Percentiles rank a stretch among this genome's conserved stretches.
Evolutionary conservation across 1,139 yeast genomes (phyloP).

Genomic region (Yamadazyma spencermartinsiae): DNA sequence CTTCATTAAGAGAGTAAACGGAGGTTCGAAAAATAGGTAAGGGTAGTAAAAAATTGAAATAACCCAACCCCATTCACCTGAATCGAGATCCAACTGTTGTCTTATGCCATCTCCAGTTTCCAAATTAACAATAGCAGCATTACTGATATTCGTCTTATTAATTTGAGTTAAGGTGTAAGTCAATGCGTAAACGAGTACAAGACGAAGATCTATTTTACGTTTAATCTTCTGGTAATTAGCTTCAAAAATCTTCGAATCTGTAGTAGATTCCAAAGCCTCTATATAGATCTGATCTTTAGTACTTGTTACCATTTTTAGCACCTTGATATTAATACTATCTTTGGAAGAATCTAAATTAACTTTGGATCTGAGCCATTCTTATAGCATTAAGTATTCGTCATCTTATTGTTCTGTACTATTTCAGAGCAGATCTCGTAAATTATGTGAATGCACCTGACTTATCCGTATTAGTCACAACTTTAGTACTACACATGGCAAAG

Average conservation of each 20-base stretch:
- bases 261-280: neutral
- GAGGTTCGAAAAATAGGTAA: slow-evolving; percentile 11
- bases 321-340: slow-evolving; percentile 1
- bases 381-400: neutral
- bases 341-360: too few relatives aligned
- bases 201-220: slow-evolving; percentile 14
- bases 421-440: too few relatives aligned
- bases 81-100: slow-evolving; percentile 12
- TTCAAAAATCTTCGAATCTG: neutral
- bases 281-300: neutral
- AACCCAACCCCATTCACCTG: slow-evolving; percentile 20
- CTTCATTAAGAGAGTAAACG: slow-evolving; percentile 11
- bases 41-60: slow-evolving; percentile 16
- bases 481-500: too few relatives aligned
- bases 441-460: neutral
- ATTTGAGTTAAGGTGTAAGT: slow-evolving; percentile 16
- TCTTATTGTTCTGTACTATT: neutral
- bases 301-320: neutral
- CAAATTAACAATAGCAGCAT: slow-evolving; percentile 17
- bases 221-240: slow-evolving; percentile 6
- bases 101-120: slow-evolving; percentile 17
- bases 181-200: slow-evolving; percentile 15
- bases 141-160: slow-evolving; percentile 17
- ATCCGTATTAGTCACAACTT: too few relatives aligned
- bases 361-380: neutral